Conservation (phyloP, 352 stramenopile genomes). For the Blastocystis sp. region DNA sequence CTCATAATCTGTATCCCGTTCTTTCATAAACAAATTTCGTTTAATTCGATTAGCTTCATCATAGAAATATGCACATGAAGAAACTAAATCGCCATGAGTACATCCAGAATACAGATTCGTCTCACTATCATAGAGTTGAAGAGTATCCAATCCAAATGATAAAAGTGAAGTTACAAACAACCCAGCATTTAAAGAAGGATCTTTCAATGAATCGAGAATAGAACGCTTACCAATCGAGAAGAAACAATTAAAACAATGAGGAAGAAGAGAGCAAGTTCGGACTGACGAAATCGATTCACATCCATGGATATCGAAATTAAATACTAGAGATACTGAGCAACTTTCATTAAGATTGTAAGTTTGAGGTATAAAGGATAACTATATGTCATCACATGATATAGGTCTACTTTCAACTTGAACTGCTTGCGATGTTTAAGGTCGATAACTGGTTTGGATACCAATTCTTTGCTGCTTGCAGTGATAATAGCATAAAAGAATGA, state of each 20-base stretch:
- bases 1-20: no score
- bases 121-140: no score
- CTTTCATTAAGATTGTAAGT: not conserved
- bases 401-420: not conserved
- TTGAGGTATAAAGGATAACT: not conserved
- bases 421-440: not conserved
- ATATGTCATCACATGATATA: not conserved
- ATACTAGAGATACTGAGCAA: not conserved
- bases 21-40: no score
- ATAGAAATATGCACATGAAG: no score
- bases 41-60: no score
- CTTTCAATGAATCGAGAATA: not conserved
- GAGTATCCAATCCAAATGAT: no score
- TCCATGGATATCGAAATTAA: not conserved
- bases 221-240: not conserved
- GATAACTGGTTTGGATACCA: no score
- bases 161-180: not conserved
- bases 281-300: not conserved
- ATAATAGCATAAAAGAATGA: no score
- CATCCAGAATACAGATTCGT: no score
- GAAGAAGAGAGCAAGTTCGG: not conserved
- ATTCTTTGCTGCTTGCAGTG: no score
- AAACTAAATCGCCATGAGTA: no score
- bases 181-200: not conserved
- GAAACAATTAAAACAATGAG: slow-evolving; percentile 3